These are phyloP conservation scores for Macrotyloma uniflorum DNA, from an alignment of 306 rosid genomes.

Conservation along the genomic window DNA sequence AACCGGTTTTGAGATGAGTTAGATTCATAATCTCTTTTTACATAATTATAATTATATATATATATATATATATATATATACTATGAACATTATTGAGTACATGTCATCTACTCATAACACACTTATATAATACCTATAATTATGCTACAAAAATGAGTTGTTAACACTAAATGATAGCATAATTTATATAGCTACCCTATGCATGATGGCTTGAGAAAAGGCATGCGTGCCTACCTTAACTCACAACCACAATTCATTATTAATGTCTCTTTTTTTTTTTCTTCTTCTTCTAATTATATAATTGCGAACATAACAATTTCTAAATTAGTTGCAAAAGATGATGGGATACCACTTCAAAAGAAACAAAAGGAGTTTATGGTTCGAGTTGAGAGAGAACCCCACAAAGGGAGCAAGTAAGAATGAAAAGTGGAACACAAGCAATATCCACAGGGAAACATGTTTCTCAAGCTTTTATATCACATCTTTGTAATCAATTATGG, in stretches of 20 bases:
- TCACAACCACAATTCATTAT: background rate
- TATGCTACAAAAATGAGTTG: background rate
- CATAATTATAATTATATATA: too few relatives aligned
- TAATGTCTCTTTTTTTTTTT: background rate
- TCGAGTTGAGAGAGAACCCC: slow-evolving; percentile 5
- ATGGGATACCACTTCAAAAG: background rate
- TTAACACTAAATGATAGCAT: background rate
- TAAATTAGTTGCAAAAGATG: background rate
- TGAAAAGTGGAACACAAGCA: slow-evolving; percentile 7
- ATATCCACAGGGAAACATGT: slow-evolving; percentile 28
- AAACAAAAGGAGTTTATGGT: slow-evolving; percentile 10
- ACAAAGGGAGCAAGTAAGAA: background rate
- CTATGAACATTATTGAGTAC: too few relatives aligned
- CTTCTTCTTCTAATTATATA: background rate
- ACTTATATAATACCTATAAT: background rate
- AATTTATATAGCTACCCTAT: background rate
- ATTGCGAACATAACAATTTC: background rate
- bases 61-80: too few relatives aligned
- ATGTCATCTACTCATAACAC: background rate
- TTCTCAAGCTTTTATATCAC: slow-evolving; percentile 18
- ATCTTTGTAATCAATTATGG: slow-evolving; percentile 3
- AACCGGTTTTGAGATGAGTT: too few relatives aligned
- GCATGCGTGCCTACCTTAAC: background rate
- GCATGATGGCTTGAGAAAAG: background rate
- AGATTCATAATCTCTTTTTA: too few relatives aligned